phyloP scores from a whole-genome alignment of 1,284 basidiomycete species.

The Moesziomyces globuligerus region DNA sequence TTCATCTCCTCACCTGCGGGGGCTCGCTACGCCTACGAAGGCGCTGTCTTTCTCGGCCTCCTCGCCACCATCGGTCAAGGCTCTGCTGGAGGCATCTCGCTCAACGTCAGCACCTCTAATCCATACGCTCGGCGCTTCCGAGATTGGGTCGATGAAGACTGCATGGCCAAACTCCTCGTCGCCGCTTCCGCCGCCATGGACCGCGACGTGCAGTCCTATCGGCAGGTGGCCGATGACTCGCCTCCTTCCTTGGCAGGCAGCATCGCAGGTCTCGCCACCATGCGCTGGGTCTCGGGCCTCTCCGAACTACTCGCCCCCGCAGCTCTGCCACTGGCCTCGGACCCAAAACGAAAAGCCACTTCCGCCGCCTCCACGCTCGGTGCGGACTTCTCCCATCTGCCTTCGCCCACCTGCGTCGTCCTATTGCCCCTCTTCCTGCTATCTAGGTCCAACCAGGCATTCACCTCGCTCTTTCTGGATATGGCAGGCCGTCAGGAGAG shows the following conservation, averaged over 20 bases:
- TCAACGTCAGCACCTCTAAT: constrained; percentile 45
- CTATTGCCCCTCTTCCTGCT: constrained; percentile 51
- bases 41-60: constrained; percentile 55
- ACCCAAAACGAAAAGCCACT: neutral
- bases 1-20: constrained; percentile 36
- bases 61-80: constrained; percentile 61
- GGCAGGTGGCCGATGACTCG: constrained; percentile 40
- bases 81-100: constrained; percentile 21
- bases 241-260: constrained; percentile 32
- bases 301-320: constrained; percentile 31
- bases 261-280: constrained; percentile 37
- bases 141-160: constrained; percentile 52
- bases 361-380: constrained; percentile 11
- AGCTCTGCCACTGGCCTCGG: neutral
- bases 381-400: constrained; percentile 39
- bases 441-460: constrained; percentile 48
- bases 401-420: constrained; percentile 33
- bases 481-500: constrained; percentile 6
- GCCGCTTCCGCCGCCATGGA: constrained; percentile 36
- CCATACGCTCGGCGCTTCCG: constrained; percentile 48
- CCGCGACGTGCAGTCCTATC: constrained; percentile 27
- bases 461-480: constrained; percentile 39
- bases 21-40: constrained; percentile 51
- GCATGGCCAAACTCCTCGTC: constrained; percentile 41
- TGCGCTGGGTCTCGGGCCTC: constrained; percentile 41